A percentile compares a stretch with the other conserved stretches of the same genome.
phyloP scores from a whole-genome alignment of 2,329 filamentous ascomycete species.

The Cordyceps javanica region DNA sequence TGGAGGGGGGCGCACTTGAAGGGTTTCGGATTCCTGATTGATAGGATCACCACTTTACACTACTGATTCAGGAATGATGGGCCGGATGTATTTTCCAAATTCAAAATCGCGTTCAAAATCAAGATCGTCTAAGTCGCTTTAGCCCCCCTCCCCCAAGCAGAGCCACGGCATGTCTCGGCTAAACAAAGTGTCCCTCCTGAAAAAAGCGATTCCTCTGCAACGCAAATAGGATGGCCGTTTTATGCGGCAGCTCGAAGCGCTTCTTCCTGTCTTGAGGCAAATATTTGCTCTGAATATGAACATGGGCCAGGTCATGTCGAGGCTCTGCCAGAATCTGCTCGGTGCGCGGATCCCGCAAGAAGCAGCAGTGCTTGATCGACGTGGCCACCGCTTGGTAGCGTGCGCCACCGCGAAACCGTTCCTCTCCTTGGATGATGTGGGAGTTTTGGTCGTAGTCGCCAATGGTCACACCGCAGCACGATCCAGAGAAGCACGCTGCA shows the following conservation, averaged over 20 bases:
- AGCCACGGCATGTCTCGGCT: too few species aligned
- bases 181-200: conserved; percentile 21
- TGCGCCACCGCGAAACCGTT: conserved; percentile 22
- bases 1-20: too few species aligned
- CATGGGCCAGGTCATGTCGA: conserved; percentile 18
- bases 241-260: conserved; percentile 23
- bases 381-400: conserved; percentile 22
- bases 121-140: too few species aligned
- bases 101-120: too few species aligned
- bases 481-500: conserved; percentile 21
- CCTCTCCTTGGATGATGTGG: conserved; percentile 22
- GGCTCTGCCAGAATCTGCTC: conserved; percentile 23
- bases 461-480: conserved; percentile 21
- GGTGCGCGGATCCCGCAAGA: conserved; percentile 23
- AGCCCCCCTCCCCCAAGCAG: too few species aligned
- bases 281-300: conserved; percentile 21
- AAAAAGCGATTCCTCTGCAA: conserved; percentile 24
- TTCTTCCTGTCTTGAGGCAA: conserved; percentile 24
- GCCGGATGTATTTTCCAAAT: too few species aligned
- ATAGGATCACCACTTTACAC: too few species aligned
- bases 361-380: conserved; percentile 23
- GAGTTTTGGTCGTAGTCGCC: conserved; percentile 25
- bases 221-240: conserved; percentile 23
- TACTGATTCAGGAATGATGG: too few species aligned
- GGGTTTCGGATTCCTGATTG: too few species aligned